Evolutionary conservation across 2,329 filamentous ascomycete species (phyloP), one percentile per base, ranked within the genome.

Genomic region (Xylaria sp.): DNA sequence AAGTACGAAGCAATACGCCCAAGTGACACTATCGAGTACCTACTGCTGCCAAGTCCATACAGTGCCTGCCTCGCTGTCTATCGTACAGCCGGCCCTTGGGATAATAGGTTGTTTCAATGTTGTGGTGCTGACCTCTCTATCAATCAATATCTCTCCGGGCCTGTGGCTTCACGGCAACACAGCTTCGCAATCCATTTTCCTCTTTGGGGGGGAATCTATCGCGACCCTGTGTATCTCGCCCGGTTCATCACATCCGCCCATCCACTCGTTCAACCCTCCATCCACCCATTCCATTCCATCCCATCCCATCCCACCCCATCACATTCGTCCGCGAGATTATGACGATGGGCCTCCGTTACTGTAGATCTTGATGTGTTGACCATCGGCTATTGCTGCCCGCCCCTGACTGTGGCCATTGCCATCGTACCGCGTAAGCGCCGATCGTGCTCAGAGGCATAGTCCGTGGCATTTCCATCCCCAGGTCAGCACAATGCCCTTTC

Each of bases 401-500:
- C 41, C 52, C 24, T 13, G 11, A 34, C 29, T 34, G 39, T 45
- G 39, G 39, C 46, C 48, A 52, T 44, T 24, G 42, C 48, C 49
- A 43, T 52, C 39, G 51, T n/a, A n/a, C n/a, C n/a, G n/a, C n/a
- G n/a, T 24, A 45, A 44, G 41, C 37, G 57, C 48, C 37, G 49
- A 52, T 39, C 48, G 60, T 44, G 60, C 20, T 26, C 20, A 38
- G 48, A 63, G 54, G 52, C 43, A 54, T 57, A 44, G 50, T 21
- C 40, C 42, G 44, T 54, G 56, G 61, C 54, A 50, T 50, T 61
- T 26, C 45, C 26, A 54, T 45, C 34, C 48, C 39, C 48, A 61
- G 53, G 37, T 51, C 22, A 52, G 39, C 68, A 72, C 61, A 66
- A 85, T 85, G 82, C 81, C 82, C 66, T 83, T 85, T 64, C 75